These are phyloP conservation scores for Murraya paniculata DNA, from an alignment of 345 rosid genomes.

Conservation along the genomic window DNA sequence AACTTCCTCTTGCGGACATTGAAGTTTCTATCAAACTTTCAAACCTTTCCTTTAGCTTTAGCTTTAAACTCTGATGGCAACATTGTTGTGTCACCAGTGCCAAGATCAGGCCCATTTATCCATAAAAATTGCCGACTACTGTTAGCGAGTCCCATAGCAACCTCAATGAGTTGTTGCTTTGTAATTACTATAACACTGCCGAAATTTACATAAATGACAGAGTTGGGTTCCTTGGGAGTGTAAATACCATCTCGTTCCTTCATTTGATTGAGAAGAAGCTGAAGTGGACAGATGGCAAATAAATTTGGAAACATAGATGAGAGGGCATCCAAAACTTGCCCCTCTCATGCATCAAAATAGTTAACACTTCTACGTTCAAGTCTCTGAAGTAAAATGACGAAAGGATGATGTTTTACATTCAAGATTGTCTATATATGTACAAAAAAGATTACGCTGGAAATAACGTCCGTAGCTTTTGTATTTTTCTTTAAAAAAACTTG, in stretches of 20 bases:
- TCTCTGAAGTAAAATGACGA: neutral
- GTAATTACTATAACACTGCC: constrained; percentile 8
- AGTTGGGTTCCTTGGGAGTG: neutral
- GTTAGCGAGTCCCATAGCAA: constrained; percentile 17
- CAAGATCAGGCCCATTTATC: constrained; percentile 11
- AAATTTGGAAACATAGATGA: neutral
- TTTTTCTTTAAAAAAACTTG: too few relatives aligned
- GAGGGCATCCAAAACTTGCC: neutral
- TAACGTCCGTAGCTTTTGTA: too few relatives aligned
- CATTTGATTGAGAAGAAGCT: neutral
- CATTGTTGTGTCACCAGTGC: neutral
- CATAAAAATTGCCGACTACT: constrained; percentile 19
- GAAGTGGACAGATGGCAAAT: neutral
- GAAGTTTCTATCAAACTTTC: constrained; percentile 6
- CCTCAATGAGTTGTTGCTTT: constrained; percentile 2
- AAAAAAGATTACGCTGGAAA: too few relatives aligned
- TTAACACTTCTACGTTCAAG: too few relatives aligned
- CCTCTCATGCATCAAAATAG: neutral
- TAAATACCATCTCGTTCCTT: neutral
- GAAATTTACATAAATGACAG: constrained; percentile 18
- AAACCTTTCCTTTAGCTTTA: neutral
- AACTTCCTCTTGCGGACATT: constrained; percentile 16
- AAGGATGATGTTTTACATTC: neutral
- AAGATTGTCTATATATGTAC: too few relatives aligned
- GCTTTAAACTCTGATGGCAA: neutral